These are phyloP conservation scores for Lactifluus echinatus DNA, from an alignment of 768 basidiomycete species.

Conservation along the genomic window DNA sequence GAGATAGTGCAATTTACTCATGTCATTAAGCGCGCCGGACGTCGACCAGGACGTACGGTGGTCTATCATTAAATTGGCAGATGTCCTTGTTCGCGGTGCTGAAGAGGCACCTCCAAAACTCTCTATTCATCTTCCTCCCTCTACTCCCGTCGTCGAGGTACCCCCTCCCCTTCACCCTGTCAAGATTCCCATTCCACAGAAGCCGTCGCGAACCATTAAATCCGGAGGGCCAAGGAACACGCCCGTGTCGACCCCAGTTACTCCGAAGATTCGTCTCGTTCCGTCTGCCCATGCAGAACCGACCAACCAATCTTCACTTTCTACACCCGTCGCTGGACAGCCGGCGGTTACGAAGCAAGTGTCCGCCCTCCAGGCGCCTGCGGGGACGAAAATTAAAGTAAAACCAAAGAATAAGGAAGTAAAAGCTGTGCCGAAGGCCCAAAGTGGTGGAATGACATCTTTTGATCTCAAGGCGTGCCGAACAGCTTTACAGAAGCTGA, in stretches of 20 bases:
- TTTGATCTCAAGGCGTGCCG: constrained; percentile 70
- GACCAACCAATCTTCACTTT: constrained; percentile 27
- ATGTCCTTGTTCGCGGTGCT: constrained; percentile 73
- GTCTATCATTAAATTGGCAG: constrained; percentile 86
- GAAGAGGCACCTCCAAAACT: constrained; percentile 84
- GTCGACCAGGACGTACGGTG: constrained; percentile 86
- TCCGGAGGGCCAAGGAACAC: constrained; percentile 30
- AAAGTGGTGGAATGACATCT: constrained; percentile 65
- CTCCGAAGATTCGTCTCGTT: constrained; percentile 43
- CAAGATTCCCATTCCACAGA: constrained; percentile 41
- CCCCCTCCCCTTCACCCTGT: constrained; percentile 47
- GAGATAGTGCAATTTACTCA: background rate
- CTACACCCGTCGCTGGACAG: background rate
- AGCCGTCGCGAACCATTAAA: constrained; percentile 28
- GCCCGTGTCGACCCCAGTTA: constrained; percentile 25
- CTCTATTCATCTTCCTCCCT: constrained; percentile 62
- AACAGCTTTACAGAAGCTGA: constrained; percentile 73
- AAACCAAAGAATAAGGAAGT: constrained; percentile 28
- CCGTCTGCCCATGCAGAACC: constrained; percentile 26
- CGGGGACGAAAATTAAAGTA: constrained; percentile 11
- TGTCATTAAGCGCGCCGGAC: constrained; percentile 48
- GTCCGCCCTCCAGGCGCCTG: background rate
- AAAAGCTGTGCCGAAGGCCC: constrained; percentile 56
- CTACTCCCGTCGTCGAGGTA: constrained; percentile 60
- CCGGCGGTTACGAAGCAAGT: constrained; percentile 7